Evolutionary conservation across 768 basidiomycete species (phyloP), one percentile per base, ranked within the genome.

Genomic region (Mycena latifolia): DNA sequence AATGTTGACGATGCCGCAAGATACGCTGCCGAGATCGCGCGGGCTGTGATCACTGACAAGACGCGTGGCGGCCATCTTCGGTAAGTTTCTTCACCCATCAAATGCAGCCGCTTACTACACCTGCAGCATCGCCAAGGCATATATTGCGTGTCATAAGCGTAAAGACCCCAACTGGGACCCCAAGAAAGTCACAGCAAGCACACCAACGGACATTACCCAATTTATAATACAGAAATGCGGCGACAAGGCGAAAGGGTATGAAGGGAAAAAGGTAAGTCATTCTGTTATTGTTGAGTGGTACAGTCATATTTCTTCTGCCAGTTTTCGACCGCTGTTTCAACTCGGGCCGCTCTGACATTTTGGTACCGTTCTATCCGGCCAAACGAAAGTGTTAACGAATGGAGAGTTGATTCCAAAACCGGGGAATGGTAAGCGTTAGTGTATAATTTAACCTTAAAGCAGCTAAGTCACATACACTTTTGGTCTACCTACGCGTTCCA

Each of bases 401-500:
- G 70, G 70, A 46, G 66, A 10, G 20, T 69, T 57, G 67, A 71
- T 9, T 17, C 45, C 7, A 20, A 35, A 17, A 55, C 45, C 20
- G 59, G 33, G 3, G 41, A 43, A 43, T 43, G 41, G 41, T 43
- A 43, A n/a, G 11, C 18, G 6, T 22, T n/a, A n/a, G n/a, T 22
- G 20, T 43, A 2, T 11, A 43, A 5, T 43, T 43, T 6, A 7
- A 35, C 33, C 6, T 35, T 11, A 8, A 12, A 20, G n/a, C n/a
- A 43, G 20, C 41, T 43, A n/a, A 43, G 7, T 11, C 5, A 6
- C 14, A 6, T n/a, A 11, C 41, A 72, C 70, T 45, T 66, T 41
- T 63, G 72, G 72, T 25, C 64, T 72, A 11, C 72, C 72, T 3
- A 71, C 65, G 3, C 55, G 65, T 10, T 67, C 70, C 8, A 63